These are phyloP conservation scores for Blastosporella zonata DNA, from an alignment of 1,284 basidiomycete species.

Conservation along the genomic window DNA sequence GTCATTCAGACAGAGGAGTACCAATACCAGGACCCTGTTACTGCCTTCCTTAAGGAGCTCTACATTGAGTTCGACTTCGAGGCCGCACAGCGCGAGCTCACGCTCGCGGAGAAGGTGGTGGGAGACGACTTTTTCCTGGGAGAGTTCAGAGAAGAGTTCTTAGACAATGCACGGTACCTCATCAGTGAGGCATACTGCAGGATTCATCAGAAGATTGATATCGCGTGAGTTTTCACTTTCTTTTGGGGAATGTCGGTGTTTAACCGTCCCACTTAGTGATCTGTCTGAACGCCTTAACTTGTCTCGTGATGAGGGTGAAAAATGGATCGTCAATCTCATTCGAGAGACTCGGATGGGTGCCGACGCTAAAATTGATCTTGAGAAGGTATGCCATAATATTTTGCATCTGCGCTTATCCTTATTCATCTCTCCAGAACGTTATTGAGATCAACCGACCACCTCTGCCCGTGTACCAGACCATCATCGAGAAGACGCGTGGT, in stretches of 20 bases:
- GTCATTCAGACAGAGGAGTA: slow-evolving; percentile 93
- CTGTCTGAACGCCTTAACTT: slow-evolving; percentile 92
- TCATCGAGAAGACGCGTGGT: slow-evolving; percentile 95
- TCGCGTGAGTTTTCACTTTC: slow-evolving; percentile 57
- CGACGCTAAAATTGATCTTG: slow-evolving; percentile 95
- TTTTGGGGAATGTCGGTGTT: not conserved
- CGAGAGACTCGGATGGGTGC: slow-evolving; percentile 94
- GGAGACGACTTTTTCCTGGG: slow-evolving; percentile 93
- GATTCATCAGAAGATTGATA: slow-evolving; percentile 96
- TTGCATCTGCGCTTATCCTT: not conserved
- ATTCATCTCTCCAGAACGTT: slow-evolving; percentile 65
- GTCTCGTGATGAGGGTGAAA: slow-evolving; percentile 91
- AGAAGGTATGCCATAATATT: slow-evolving; percentile 57
- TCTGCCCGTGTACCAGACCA: slow-evolving; percentile 88
- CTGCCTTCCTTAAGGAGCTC: slow-evolving; percentile 89
- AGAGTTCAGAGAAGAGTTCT: slow-evolving; percentile 88
- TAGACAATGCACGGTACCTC: slow-evolving; percentile 94
- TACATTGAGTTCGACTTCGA: slow-evolving; percentile 79
- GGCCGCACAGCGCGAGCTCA: slow-evolving; percentile 82
- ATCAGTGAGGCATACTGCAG: slow-evolving; percentile 97
- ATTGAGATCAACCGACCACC: slow-evolving; percentile 93
- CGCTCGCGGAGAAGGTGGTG: slow-evolving; percentile 80
- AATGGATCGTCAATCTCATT: slow-evolving; percentile 99
- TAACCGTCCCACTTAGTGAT: slow-evolving; percentile 50
- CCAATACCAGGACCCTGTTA: slow-evolving; percentile 93